phyloP scores from a whole-genome alignment of 768 basidiomycete species.

The Flagelloscypha sp. region DNA sequence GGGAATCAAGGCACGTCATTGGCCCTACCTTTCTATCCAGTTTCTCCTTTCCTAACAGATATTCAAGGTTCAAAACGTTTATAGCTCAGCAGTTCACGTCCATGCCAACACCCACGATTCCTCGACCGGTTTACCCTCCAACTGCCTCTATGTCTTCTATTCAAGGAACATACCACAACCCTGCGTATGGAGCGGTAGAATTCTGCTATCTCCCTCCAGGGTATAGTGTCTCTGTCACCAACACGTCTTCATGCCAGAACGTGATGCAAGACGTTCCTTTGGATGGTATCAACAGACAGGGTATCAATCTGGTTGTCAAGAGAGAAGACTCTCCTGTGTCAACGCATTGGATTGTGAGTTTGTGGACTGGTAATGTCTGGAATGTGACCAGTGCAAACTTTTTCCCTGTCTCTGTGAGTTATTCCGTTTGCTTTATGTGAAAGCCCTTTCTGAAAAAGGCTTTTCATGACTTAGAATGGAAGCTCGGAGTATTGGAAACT shows the following conservation, averaged over 20 bases:
- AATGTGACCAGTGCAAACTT: slow-evolving; percentile 12
- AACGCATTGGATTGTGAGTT: too few relatives aligned
- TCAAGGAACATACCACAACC: slow-evolving; percentile 17
- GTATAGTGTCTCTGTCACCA: too few relatives aligned
- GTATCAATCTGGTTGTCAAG: slow-evolving; percentile 6
- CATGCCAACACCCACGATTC: slow-evolving; percentile 9
- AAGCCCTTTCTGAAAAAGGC: too few relatives aligned
- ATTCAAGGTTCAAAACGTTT: slow-evolving; percentile 1
- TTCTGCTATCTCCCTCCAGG: slow-evolving; percentile 14
- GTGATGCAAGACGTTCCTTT: slow-evolving; percentile 8
- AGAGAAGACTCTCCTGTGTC: slow-evolving; percentile 6
- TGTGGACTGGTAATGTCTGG: slow-evolving; percentile 19
- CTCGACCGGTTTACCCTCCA: slow-evolving; percentile 7
- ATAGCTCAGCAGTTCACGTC: neutral
- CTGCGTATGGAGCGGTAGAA: slow-evolving; percentile 16
- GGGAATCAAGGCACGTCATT: slow-evolving; percentile 14
- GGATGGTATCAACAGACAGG: slow-evolving; percentile 9
- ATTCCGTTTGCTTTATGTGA: too few relatives aligned
- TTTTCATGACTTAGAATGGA: too few relatives aligned
- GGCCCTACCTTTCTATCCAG: neutral
- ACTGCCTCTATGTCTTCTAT: slow-evolving; percentile 7
- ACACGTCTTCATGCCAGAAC: slow-evolving; percentile 5
- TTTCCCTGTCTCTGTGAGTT: too few relatives aligned
- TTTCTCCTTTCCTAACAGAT: neutral
- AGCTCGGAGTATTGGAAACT: too few relatives aligned